Conservation (phyloP, 768 basidiomycete species). For the Mycena polygramma region DNA sequence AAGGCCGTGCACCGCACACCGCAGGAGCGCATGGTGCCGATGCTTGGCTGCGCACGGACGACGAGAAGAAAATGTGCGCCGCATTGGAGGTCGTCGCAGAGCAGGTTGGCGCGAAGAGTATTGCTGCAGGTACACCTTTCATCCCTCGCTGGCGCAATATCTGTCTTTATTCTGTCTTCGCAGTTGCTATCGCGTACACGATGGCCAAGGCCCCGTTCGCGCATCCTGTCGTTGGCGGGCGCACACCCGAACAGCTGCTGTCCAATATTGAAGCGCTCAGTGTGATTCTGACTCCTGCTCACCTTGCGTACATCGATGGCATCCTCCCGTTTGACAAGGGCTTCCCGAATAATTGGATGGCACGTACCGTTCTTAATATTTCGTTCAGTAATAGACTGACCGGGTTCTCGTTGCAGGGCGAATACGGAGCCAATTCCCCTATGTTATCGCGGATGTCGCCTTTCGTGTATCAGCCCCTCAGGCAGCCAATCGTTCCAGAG, state of each 20-base stretch:
- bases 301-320: conserved; percentile 52
- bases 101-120: conserved; percentile 6
- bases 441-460: too few species aligned
- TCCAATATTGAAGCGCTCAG: conserved; percentile 5
- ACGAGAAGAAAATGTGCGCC: conserved; percentile 6
- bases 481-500: too few species aligned
- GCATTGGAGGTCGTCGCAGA: conserved; percentile 3
- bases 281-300: conserved; percentile 46
- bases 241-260: not conserved
- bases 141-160: conserved; percentile 27
- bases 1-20: conserved; percentile 48
- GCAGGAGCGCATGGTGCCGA: conserved; percentile 47
- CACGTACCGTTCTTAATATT: too few species aligned
- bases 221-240: conserved; percentile 52
- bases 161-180: conserved; percentile 30
- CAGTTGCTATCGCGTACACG: conserved; percentile 37
- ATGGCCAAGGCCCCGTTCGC: conserved; percentile 59
- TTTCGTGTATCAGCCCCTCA: too few species aligned
- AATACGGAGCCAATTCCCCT: too few species aligned
- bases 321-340: conserved; percentile 52
- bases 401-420: too few species aligned
- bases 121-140: not conserved
- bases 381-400: too few species aligned
- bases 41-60: conserved; percentile 18
- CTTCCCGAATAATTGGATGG: conserved; percentile 39